phyloP scores from a whole-genome alignment of 2,329 filamentous ascomycete species.

The Colletotrichum navitas region DNA sequence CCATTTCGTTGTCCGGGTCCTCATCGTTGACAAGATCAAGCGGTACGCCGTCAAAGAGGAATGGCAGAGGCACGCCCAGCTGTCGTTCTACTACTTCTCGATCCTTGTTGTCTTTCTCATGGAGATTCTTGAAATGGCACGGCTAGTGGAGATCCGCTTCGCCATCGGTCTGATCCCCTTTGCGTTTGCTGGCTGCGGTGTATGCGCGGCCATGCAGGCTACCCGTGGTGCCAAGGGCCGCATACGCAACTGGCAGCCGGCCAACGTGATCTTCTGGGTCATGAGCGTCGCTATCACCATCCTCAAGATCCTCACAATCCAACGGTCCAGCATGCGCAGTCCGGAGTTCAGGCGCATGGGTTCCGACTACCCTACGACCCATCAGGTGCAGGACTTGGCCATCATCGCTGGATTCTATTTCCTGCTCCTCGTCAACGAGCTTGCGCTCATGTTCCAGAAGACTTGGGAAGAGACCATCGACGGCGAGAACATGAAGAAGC shows the following conservation, averaged over 20 bases:
- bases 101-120: conserved; percentile 44
- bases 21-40: conserved; percentile 36
- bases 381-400: conserved; percentile 46
- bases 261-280: conserved; percentile 45
- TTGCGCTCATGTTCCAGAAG: conserved; percentile 41
- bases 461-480: conserved; percentile 38
- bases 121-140: conserved; percentile 46
- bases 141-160: conserved; percentile 42
- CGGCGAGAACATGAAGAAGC: conserved; percentile 36
- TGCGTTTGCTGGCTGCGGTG: conserved; percentile 43
- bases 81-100: conserved; percentile 45
- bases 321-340: conserved; percentile 31
- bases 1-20: conserved; percentile 37
- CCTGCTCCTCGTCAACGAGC: conserved; percentile 41
- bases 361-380: conserved; percentile 43
- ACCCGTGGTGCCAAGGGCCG: conserved; percentile 40
- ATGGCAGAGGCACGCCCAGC: conserved; percentile 43
- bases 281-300: conserved; percentile 44
- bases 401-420: conserved; percentile 44
- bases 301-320: conserved; percentile 44
- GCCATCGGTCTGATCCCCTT: conserved; percentile 44
- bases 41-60: conserved; percentile 27
- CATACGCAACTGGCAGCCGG: conserved; percentile 43
- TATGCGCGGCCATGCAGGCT: conserved; percentile 42
- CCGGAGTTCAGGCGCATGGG: conserved; percentile 36